phyloP scores from a whole-genome alignment of 2,329 filamentous ascomycete species.

The Trichoderma lentiforme region DNA sequence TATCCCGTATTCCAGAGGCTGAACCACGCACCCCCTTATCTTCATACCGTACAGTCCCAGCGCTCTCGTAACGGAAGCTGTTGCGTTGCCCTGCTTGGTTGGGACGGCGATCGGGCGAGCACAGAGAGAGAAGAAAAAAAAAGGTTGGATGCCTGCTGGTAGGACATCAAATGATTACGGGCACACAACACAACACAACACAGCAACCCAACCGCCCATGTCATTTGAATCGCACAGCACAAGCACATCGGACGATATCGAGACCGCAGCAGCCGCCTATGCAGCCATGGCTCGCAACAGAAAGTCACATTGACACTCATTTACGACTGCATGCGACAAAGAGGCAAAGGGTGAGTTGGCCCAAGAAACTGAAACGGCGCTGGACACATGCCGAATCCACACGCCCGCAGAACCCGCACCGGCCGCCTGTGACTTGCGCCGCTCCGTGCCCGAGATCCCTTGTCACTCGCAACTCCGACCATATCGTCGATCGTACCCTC shows the following conservation, averaged over 20 bases:
- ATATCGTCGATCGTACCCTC: slow-evolving; percentile 15
- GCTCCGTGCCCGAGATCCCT: slow-evolving; percentile 16
- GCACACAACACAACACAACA: too few species aligned
- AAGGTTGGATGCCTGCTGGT: background rate
- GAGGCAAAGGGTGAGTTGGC: background rate
- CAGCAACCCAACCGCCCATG: too few species aligned
- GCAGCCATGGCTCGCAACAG: slow-evolving; percentile 2
- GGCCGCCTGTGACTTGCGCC: background rate
- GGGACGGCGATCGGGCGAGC: background rate
- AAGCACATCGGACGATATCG: background rate
- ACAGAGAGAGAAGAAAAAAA: background rate
- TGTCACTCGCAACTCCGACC: background rate
- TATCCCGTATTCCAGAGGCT: slow-evolving; percentile 3
- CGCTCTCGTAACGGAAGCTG: background rate
- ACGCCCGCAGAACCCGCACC: slow-evolving; percentile 8
- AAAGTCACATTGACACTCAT: background rate
- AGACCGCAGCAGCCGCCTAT: background rate
- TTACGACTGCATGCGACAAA: background rate
- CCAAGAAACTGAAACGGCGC: background rate
- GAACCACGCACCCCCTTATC: background rate
- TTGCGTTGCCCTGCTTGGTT: background rate
- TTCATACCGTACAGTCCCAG: background rate
- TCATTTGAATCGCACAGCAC: background rate
- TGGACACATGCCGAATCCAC: slow-evolving; percentile 11
- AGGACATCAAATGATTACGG: too few species aligned